Evolutionary conservation across 208 protist genomes (phyloP), one percentile per base, ranked within the genome.

Genomic region (Leishmania gerbilli): DNA sequence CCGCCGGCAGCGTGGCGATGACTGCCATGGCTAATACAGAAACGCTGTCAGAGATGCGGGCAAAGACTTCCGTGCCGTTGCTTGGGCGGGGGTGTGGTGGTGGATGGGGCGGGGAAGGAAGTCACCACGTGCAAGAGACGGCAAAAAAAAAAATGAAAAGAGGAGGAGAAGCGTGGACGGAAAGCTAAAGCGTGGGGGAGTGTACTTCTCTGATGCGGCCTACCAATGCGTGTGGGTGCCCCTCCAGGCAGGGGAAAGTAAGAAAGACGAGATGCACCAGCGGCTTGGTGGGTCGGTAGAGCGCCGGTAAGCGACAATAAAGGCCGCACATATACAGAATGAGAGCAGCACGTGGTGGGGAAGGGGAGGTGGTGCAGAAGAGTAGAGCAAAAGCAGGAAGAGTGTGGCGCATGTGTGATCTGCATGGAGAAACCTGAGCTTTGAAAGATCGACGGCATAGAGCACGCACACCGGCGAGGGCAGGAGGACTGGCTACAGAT

Each of bases 1-100:
- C 87, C 19, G 89, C 85, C 67, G 79, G 82, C 47, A 95, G 85
- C 17, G 85, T 91, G 15, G 83, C 79, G 24, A 94, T 84, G 37
- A 53, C 51, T 31, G 81, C 68, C 88, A 89, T 89, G 31, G n/a
- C 42, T 65, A 8, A 45, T 21, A 24, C 15, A 74, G 27, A 37
- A 13, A 42, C 51, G 47, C 6, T 3, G 0, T 62, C 31, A 42
- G 51, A 81, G 69, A 75, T 37, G 15, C 13, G 40, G 34, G 47
- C 17, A 79, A 42, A 58, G 37, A 27, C 17, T 40, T 21, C 11
- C 7, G 51, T 47, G 19, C 42, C 24, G 68, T 49, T 64, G 2
- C 37, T 71, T 7, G 17, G 40, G 67, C 47, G 17, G 34, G 67
- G 34, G 7, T 45, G 47, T 15, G 11, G 31, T 27, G 19, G 37